phyloP scores from a whole-genome alignment of 192 early-diverging fungal species.

The Backusella luteola region DNA sequence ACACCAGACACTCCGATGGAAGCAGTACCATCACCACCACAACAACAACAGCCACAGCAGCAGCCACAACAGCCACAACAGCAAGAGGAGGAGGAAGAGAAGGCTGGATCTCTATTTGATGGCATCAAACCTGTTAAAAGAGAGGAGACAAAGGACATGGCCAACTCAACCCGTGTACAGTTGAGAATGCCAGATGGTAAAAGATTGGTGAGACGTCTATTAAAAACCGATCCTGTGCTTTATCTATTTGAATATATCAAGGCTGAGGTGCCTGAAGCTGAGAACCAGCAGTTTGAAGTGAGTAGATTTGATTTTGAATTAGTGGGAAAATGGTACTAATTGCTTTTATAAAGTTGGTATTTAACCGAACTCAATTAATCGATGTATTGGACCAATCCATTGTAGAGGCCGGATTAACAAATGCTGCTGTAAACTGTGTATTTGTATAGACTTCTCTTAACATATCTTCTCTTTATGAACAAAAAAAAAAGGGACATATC shows the following conservation, averaged over 20 bases:
- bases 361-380: conserved; percentile 65
- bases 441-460: conserved; percentile 29
- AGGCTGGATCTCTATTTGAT: conserved; percentile 36
- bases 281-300: conserved; percentile 71
- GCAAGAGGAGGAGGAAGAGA: conserved; percentile 13
- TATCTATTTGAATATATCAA: conserved; percentile 86
- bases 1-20: neutral
- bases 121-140: conserved; percentile 43
- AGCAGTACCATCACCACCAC: neutral
- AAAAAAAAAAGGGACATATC: too few species aligned
- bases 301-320: neutral
- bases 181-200: conserved; percentile 81
- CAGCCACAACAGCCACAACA: neutral
- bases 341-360: conserved; percentile 56
- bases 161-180: conserved; percentile 75
- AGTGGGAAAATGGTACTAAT: neutral
- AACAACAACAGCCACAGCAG: neutral
- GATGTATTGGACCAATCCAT: conserved; percentile 68
- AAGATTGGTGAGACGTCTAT: conserved; percentile 74
- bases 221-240: conserved; percentile 68
- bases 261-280: conserved; percentile 60
- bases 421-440: conserved; percentile 48
- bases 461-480: neutral
- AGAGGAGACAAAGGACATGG: conserved; percentile 48
- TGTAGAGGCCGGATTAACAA: conserved; percentile 66